A percentile compares a stretch with the other conserved stretches of the same genome.
Conservation (phyloP, 306 rosid genomes). For the Vigna radiata region DNA sequence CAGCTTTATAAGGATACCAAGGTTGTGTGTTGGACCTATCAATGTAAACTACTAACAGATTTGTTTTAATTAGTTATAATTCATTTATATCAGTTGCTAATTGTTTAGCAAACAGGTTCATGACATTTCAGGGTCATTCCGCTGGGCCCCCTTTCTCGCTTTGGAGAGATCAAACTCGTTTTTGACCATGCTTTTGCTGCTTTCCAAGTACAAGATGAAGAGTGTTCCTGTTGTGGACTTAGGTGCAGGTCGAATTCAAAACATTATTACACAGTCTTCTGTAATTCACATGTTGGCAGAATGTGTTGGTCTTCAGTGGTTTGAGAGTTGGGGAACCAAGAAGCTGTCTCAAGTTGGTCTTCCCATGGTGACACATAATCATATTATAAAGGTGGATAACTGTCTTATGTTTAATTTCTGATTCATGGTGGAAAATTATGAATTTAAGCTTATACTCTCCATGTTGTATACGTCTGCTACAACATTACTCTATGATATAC, state of each 20-base stretch:
- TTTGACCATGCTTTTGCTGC: conserved; percentile 83
- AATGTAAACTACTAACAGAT: not conserved
- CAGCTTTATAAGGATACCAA: conserved; percentile 77
- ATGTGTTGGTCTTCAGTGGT: conserved; percentile 96
- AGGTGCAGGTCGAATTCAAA: conserved; percentile 79
- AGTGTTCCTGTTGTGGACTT: conserved; percentile 80
- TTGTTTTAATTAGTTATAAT: not conserved
- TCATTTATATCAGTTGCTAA: conserved; percentile 28
- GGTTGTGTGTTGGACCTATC: conserved; percentile 48
- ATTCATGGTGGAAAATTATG: conserved; percentile 17
- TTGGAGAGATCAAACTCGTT: conserved; percentile 83
- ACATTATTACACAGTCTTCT: conserved; percentile 77
- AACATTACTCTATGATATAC: not conserved
- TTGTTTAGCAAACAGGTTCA: conserved; percentile 61
- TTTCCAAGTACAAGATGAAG: conserved; percentile 93
- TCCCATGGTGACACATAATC: conserved; percentile 60
- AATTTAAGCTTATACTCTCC: not conserved
- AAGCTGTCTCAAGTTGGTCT: conserved; percentile 79
- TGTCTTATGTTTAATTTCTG: conserved; percentile 13
- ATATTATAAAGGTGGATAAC: conserved; percentile 67
- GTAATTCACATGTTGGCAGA: conserved; percentile 89
- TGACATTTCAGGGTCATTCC: conserved; percentile 89
- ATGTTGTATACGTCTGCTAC: not conserved
- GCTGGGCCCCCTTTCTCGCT: conserved; percentile 95
- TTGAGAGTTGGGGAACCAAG: conserved; percentile 91